Base-by-base conservation (phyloP, 2,329 filamentous ascomycete species). In the Coleophoma eucalyptorum region DNA sequence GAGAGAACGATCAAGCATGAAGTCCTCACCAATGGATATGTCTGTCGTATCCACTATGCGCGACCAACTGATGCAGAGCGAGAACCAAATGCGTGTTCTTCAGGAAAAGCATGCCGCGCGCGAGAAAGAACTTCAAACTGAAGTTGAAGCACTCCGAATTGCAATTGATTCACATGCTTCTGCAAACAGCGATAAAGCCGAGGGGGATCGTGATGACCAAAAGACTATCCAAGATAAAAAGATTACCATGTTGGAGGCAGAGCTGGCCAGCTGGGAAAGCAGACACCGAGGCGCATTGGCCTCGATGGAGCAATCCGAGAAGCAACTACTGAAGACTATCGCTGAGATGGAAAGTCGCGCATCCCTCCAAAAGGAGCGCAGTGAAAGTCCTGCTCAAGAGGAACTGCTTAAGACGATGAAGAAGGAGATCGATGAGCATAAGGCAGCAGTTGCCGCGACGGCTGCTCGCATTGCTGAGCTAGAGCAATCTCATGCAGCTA, bases 1-100 rank as follows among this genome's bases (percentile, higher is more conserved):
- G 3, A 86, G 94, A 49, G 95, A 99, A 69, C 80, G 95, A 52
- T 93, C 90, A 3, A 97, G 91, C 71, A 79, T 97, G 72, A 90
- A 93, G 66, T 77, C 79, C 2, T 87, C 88, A 20, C 88, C 91
- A 7, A 86, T 96, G 65, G 94, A 99, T 64, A 95, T 97, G 66
- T 92, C 90, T 0, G 85, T 97, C 57, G 86, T 97, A 32, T 87
- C 90, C 4, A 87, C 86, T 15, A 82, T 99, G 73, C 87, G 89
- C 52, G 89, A 95, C 55, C 91, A 97, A 68, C 80, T 99, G 5
- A 83, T 92, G 64, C 85, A 90, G 67, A 95, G 87, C 59, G 92
- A 97, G 69, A 86, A 81, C 58, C 85, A 93, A 64, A 84, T 97
- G 55, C 79, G 79, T 52, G 75, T 83, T 48, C 78, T 96, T 62